These are phyloP conservation scores for Eucalyptus curtisii DNA, from an alignment of 345 rosid genomes.

Conservation along the genomic window DNA sequence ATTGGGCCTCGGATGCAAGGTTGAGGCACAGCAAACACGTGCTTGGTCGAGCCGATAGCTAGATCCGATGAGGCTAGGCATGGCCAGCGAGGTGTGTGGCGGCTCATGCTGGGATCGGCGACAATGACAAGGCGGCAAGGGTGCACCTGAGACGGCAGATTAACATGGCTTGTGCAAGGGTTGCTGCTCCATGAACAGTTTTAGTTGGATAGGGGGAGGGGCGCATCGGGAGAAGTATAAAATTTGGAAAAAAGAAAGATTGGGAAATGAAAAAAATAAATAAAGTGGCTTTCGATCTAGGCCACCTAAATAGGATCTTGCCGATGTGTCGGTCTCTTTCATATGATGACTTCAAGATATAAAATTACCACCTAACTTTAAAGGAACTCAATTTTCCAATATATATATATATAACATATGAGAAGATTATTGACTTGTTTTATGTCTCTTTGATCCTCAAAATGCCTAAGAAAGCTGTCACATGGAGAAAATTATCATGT, in stretches of 20 bases:
- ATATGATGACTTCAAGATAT: background rate
- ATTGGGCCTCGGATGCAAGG: background rate
- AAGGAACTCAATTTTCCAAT: background rate
- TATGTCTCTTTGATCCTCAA: background rate
- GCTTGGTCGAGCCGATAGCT: background rate
- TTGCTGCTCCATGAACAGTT: background rate
- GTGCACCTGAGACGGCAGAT: background rate
- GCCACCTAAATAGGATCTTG: background rate
- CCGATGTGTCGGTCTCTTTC: background rate
- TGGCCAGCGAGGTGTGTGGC: background rate
- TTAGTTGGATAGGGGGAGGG: background rate
- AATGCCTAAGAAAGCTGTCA: background rate
- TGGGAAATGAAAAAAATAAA: background rate
- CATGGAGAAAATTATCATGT: background rate
- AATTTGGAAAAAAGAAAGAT: background rate
- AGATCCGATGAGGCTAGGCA: background rate
- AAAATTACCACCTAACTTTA: background rate
- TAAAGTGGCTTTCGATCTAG: background rate
- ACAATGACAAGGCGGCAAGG: background rate
- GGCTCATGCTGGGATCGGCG: background rate
- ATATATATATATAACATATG: no score
- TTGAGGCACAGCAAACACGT: background rate
- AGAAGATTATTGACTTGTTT: no score
- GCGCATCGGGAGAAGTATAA: background rate
- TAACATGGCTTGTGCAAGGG: background rate